Conservation (phyloP, 768 basidiomycete species). For the Mycena alexandri region DNA sequence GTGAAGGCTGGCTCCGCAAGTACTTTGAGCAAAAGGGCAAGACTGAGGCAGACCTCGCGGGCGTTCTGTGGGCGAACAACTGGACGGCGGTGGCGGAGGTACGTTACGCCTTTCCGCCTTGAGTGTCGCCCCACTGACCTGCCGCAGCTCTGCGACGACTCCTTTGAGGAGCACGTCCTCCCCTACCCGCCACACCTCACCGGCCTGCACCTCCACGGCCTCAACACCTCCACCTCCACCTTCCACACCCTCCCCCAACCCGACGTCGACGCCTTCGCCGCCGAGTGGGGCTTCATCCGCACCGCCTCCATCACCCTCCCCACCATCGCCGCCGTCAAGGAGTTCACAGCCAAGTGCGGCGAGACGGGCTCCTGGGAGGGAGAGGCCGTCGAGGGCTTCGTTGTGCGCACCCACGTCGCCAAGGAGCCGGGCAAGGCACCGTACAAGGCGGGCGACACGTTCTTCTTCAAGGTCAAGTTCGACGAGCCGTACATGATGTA, state of each 20-base stretch:
- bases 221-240: conserved; percentile 75
- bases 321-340: conserved; percentile 74
- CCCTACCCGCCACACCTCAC: conserved; percentile 84
- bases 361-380: conserved; percentile 60
- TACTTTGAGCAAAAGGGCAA: conserved; percentile 75
- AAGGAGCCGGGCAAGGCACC: conserved; percentile 58
- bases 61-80: conserved; percentile 80
- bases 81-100: conserved; percentile 96
- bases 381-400: conserved; percentile 34
- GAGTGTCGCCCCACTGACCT: no score
- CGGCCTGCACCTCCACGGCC: conserved; percentile 93
- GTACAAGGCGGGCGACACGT: conserved; percentile 83
- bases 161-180: conserved; percentile 97
- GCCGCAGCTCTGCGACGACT: conserved; percentile 92
- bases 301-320: conserved; percentile 74
- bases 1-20: conserved; percentile 84
- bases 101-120: conserved; percentile 34
- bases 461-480: conserved; percentile 99
- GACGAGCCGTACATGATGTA: conserved; percentile 99
- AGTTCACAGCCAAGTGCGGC: conserved; percentile 78
- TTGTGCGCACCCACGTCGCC: conserved; percentile 38
- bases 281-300: conserved; percentile 92
- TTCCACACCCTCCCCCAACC: conserved; percentile 81
- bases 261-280: conserved; percentile 83
- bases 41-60: conserved; percentile 82